These are phyloP conservation scores for Leucoagaricus sp. DNA, from an alignment of 1,284 basidiomycete genomes.

Conservation along the genomic window DNA sequence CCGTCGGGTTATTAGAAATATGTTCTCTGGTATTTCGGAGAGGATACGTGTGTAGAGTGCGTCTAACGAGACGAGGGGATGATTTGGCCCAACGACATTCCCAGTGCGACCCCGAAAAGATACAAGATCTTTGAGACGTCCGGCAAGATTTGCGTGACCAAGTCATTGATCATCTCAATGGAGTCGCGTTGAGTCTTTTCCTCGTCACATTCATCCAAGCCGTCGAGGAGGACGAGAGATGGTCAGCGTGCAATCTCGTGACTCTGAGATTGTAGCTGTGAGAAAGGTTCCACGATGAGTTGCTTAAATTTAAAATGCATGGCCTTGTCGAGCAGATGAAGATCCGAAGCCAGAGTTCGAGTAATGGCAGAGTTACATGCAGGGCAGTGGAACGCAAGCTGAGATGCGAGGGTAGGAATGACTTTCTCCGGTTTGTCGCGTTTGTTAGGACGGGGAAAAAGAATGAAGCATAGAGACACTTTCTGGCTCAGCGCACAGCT, in stretches of 20 bases:
- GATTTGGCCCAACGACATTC: not conserved
- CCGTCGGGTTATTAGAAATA: not conserved
- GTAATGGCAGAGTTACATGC: not conserved
- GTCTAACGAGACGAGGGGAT: not conserved
- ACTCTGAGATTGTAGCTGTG: not conserved
- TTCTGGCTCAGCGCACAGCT: slow-evolving; percentile 13
- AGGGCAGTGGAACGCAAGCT: not conserved
- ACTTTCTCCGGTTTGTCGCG: not conserved
- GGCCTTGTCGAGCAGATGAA: not conserved
- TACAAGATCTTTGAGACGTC: not conserved
- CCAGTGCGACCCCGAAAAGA: not conserved
- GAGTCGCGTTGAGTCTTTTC: not conserved
- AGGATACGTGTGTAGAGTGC: not conserved
- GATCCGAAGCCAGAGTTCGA: not conserved
- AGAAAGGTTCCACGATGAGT: not conserved
- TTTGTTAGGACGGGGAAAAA: not conserved
- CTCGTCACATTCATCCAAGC: not conserved
- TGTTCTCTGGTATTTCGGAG: not conserved
- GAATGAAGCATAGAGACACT: not conserved
- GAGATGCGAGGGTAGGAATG: not conserved
- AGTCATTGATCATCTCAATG: not conserved
- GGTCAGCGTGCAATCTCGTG: not conserved
- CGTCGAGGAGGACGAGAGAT: not conserved
- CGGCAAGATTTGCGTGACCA: not conserved
- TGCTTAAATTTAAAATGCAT: not conserved